A percentile compares a stretch with the other conserved stretches of the same genome.
phyloP scores from a whole-genome alignment of 768 basidiomycete species.

The Suillus weaverae region DNA sequence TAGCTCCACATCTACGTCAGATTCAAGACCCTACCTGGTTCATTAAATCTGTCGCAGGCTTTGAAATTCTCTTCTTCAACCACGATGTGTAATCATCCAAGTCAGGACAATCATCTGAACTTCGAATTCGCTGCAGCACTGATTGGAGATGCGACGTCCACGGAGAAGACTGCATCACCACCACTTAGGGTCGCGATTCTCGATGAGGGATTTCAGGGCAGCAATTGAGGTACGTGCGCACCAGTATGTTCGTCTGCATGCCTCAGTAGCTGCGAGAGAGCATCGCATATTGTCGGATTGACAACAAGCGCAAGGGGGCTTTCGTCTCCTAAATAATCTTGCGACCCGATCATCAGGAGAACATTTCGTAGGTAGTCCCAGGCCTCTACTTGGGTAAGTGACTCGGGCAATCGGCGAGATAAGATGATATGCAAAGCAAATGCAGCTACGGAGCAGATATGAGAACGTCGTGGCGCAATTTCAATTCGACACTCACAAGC shows the following conservation, averaged over 20 bases:
- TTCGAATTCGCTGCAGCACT: constrained; percentile 36
- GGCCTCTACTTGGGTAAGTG: constrained; percentile 44
- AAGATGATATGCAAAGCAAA: constrained; percentile 46
- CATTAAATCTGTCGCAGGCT: constrained; percentile 26
- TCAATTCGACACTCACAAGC: constrained; percentile 38
- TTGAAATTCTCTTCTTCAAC: constrained; percentile 34
- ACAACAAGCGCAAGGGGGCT: constrained; percentile 52
- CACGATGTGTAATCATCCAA: constrained; percentile 25
- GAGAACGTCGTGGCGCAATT: constrained; percentile 5
- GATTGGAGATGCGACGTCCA: constrained; percentile 50
- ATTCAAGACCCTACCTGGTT: constrained; percentile 23
- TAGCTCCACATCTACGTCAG: background rate
- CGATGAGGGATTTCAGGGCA: background rate
- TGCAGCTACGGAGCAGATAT: constrained; percentile 35
- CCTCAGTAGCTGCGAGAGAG: constrained; percentile 41
- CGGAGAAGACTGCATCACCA: constrained; percentile 24
- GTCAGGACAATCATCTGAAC: constrained; percentile 9
- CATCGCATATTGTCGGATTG: constrained; percentile 50
- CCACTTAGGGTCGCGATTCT: background rate
- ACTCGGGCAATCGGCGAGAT: constrained; percentile 26
- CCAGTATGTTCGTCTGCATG: constrained; percentile 23
- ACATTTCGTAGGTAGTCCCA: constrained; percentile 49
- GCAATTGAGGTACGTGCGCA: constrained; percentile 18
- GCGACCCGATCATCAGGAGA: constrained; percentile 48
- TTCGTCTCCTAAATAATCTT: constrained; percentile 44